phyloP scores from a whole-genome alignment of 169 alveolate genomes.

The Eimeria necatrix region DNA sequence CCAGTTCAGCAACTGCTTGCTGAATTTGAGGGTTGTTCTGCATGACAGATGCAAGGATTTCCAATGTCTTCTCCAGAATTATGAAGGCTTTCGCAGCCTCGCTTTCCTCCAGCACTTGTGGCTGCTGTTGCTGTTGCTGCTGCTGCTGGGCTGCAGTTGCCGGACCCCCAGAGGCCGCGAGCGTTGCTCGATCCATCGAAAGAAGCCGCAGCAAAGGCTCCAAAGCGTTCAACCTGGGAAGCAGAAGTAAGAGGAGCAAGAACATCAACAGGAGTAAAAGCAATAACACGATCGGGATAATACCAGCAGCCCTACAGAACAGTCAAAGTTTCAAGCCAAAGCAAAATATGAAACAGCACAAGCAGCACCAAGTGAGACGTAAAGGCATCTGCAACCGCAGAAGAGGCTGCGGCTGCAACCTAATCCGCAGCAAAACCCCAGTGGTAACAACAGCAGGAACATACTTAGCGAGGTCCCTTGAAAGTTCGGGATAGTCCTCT shows the following conservation, averaged over 20 bases:
- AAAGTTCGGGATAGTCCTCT: conserved; percentile 61
- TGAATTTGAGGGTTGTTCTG: conserved; percentile 59
- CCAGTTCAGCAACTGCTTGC: conserved; percentile 13
- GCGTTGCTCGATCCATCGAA: background rate
- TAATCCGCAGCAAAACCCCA: background rate
- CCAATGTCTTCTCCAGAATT: conserved; percentile 13
- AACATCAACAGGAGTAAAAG: background rate
- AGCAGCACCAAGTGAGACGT: background rate
- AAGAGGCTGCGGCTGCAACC: background rate
- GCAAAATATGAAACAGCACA: background rate
- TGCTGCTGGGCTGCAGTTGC: background rate
- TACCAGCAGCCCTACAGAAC: no score
- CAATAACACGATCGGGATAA: background rate
- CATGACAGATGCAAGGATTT: conserved; percentile 34
- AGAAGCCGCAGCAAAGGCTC: background rate
- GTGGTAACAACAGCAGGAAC: background rate
- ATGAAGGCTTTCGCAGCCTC: conserved; percentile 33
- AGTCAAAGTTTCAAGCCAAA: background rate
- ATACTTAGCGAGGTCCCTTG: conserved; percentile 46
- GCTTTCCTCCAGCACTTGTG: background rate
- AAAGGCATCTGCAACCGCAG: background rate
- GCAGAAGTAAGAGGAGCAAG: background rate
- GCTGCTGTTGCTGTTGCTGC: background rate
- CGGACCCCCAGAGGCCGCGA: background rate
- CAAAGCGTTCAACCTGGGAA: background rate